These are phyloP conservation scores for Solanum infundibuliforme DNA, from an alignment of 257 asterid genomes.

Conservation along the genomic window DNA sequence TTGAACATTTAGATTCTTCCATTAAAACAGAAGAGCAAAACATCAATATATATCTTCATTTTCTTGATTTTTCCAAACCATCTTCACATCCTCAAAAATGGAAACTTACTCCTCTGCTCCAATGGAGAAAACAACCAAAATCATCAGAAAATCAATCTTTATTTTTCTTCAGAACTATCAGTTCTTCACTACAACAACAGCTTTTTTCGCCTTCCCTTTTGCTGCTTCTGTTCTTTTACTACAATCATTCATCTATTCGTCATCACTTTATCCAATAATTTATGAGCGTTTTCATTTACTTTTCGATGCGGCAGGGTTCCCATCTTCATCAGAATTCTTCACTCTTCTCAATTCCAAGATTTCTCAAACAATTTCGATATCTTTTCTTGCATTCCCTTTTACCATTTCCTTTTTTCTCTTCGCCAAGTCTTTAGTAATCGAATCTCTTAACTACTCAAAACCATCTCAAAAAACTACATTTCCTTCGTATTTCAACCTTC, in stretches of 20 bases:
- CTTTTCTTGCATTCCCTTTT: conserved; percentile 43
- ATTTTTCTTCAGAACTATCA: conserved; percentile 52
- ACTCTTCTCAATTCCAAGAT: conserved; percentile 50
- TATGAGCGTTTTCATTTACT: conserved; percentile 36
- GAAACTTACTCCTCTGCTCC: conserved; percentile 12
- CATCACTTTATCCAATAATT: conserved; percentile 26
- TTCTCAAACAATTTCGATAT: conserved; percentile 51
- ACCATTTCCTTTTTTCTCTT: conserved; percentile 59
- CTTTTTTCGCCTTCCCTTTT: conserved; percentile 54
- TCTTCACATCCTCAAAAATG: not conserved
- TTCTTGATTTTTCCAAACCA: conserved; percentile 1
- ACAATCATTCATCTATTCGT: conserved; percentile 34
- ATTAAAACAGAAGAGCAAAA: not conserved
- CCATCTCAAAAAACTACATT: not conserved
- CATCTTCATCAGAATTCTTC: conserved; percentile 48
- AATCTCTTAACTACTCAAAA: conserved; percentile 7
- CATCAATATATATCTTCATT: not conserved
- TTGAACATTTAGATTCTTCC: not conserved
- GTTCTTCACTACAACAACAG: conserved; percentile 47
- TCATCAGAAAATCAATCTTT: conserved; percentile 61
- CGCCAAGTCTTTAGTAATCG: conserved; percentile 39
- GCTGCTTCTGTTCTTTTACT: conserved; percentile 49
- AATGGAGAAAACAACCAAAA: conserved; percentile 31
- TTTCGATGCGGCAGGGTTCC: conserved; percentile 66
- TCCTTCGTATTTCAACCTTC: conserved; percentile 1